Base-by-base conservation (phyloP, 495 filamentous ascomycete species). In the Podospora fimiseda region DNA sequence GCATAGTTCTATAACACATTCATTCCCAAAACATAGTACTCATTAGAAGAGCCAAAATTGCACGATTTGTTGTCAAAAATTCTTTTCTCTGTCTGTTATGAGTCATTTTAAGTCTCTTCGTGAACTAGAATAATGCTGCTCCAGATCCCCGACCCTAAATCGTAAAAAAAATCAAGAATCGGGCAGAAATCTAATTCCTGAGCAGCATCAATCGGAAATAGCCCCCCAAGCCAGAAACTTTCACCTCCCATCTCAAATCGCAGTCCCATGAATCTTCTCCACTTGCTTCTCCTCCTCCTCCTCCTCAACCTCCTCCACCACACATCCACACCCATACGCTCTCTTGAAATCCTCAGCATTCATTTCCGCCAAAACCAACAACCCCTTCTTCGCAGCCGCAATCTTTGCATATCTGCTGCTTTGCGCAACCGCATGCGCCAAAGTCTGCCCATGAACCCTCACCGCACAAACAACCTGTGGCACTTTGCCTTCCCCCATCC, bases 371-470 rank as follows among this genome's bases (percentile, higher is more conserved):
- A 97, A 53, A 36, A 67, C 58, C 16, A 70, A 56, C 46, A 89
- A 53, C 0, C 88, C 88, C 45, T 76, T 76, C 58, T 86, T 80
- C 43, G 87, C 85, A 2, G 85, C 90, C 38, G 77, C 81, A 14
- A 88, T 64, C 65, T 88, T 91, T 0, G 88, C 89, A 69, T 86
- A 81, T 48, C 85, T 76, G 1, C 77, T 75, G 45, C 82, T 89
- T 7, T 72, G 76, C 0, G 81, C 81, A 36, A 73, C 71, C 0
- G 77, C 83, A 48, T 86, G 74, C 0, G 81, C 82, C 30, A 89
- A 62, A 44, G 88, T 74, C 38, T 78, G 58, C 39, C 80, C 77
- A 60, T 98, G 93, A 6, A 97, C 78, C 61, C 92, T 73, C 16
- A 96, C 76, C 2, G 80, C 89, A 1, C 87, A 86, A 3, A 91